phyloP scores from a whole-genome alignment of 2,329 filamentous ascomycete species.

The Fusarium sp. region DNA sequence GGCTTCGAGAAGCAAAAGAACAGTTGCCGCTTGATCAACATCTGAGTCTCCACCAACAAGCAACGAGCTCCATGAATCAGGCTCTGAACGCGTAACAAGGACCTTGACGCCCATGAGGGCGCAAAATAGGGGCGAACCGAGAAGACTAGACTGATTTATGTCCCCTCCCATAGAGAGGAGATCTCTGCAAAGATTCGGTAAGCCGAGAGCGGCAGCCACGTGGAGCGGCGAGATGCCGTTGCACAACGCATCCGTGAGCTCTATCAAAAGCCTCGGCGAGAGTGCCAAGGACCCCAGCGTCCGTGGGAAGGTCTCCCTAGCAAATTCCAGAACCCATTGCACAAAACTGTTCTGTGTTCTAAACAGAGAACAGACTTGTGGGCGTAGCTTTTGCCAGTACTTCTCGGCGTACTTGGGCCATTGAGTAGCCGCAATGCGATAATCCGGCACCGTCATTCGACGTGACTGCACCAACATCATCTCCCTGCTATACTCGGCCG shows the following conservation, averaged over 20 bases:
- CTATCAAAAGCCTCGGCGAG: slow-evolving; percentile 43
- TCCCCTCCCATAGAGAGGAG: slow-evolving; percentile 44
- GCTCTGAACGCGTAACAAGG: slow-evolving; percentile 34
- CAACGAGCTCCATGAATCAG: slow-evolving; percentile 42
- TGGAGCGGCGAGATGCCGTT: slow-evolving; percentile 52
- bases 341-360: slow-evolving; percentile 49
- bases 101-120: slow-evolving; percentile 53
- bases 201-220: slow-evolving; percentile 53
- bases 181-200: slow-evolving; percentile 49
- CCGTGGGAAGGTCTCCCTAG: slow-evolving; percentile 49
- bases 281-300: slow-evolving; percentile 41
- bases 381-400: slow-evolving; percentile 49
- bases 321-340: slow-evolving; percentile 57
- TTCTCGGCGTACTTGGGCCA: slow-evolving; percentile 50
- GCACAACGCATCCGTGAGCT: slow-evolving; percentile 51
- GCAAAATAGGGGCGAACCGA: slow-evolving; percentile 55
- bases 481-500: slow-evolving; percentile 49
- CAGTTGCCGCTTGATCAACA: slow-evolving; percentile 33
- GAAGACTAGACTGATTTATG: slow-evolving; percentile 40
- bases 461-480: slow-evolving; percentile 40
- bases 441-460: slow-evolving; percentile 44
- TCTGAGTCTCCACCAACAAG: slow-evolving; percentile 28
- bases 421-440: slow-evolving; percentile 45
- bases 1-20: slow-evolving; percentile 44
- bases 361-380: slow-evolving; percentile 51